Evolutionary conservation across 2,329 filamentous ascomycete genomes (phyloP).

Genomic region (Immersiporthe knoxdaviesiana): DNA sequence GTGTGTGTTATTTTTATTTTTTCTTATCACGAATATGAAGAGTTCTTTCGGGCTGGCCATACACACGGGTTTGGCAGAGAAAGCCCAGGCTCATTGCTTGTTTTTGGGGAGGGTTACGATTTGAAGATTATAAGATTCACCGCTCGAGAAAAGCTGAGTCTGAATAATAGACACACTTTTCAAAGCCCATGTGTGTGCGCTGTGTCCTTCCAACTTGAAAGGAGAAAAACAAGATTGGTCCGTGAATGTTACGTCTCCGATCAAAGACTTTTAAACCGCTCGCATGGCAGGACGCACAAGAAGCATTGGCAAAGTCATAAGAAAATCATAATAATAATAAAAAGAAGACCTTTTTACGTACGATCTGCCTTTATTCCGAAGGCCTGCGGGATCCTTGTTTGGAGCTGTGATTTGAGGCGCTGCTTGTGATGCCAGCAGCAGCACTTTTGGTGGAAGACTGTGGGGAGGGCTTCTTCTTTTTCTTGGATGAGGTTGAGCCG

Average conservation of each 20-base stretch:
- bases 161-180: too few species aligned
- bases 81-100: background rate
- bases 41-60: background rate
- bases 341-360: background rate
- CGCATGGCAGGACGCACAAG: too few species aligned
- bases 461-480: conserved; percentile 36
- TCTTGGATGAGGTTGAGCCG: conserved; percentile 39
- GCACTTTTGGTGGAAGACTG: background rate
- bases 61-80: background rate
- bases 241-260: too few species aligned
- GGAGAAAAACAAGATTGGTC: too few species aligned
- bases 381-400: background rate
- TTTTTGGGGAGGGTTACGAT: too few species aligned
- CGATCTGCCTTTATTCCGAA: background rate
- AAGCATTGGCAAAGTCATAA: background rate
- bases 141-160: too few species aligned
- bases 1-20: background rate
- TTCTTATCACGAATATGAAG: background rate
- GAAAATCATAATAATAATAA: too few species aligned
- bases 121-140: too few species aligned
- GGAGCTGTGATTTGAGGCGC: background rate
- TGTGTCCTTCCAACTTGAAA: too few species aligned
- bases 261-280: too few species aligned
- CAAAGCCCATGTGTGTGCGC: too few species aligned
- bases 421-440: background rate